Evolutionary conservation across 2,329 filamentous ascomycete species (phyloP), one percentile per base, ranked within the genome.

Genomic region (Escovopsis sp.): DNA sequence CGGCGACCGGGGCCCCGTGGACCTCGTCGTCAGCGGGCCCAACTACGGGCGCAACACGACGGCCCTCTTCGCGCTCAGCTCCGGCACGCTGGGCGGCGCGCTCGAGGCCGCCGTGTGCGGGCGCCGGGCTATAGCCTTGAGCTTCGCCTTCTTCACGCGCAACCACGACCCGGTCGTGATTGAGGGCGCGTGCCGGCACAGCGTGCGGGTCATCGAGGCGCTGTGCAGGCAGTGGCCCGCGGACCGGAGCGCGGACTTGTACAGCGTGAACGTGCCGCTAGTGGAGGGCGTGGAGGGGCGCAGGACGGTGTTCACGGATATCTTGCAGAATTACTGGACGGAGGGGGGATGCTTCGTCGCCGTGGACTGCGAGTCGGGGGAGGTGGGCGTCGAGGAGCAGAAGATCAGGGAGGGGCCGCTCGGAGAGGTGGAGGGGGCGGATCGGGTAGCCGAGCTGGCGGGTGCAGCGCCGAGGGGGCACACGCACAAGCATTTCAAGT

Each of bases 281-380:
- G 68, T 90, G 12, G 77, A 82, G 40, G 79, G 76, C 6, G 73
- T 94, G 1, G 78, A 78, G 45, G 53, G 62, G 14, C 68, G 70
- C 36, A 85, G 82, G 58, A 75, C 87, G 4, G 49, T 90, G n/a
- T 94, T 77, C 61, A 88, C 90, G 3, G 63, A 74, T 41, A 80
- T 94, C 69, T 61, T 96, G 49, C 84, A 94, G 59, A 98, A 96
- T 55, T 77, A 79, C 51, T 98, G 90, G 90, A 66, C 65, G 15
- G 67, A 70, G n/a, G 83, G 81, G 4, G 82, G 81, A 38, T 94
- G 85, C 51, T 96, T 94, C 56, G 69, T 85, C 47, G 86, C 85
- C 52, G 67, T 88, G 21, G 76, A 80, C 34, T 72, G 76, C 32
- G 69, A 71, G 11, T 64, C 66, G 3, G 71, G 69, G 4, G 73